Base-by-base conservation (phyloP, 352 stramenopile species). In the Phytophthora megakarya region DNA sequence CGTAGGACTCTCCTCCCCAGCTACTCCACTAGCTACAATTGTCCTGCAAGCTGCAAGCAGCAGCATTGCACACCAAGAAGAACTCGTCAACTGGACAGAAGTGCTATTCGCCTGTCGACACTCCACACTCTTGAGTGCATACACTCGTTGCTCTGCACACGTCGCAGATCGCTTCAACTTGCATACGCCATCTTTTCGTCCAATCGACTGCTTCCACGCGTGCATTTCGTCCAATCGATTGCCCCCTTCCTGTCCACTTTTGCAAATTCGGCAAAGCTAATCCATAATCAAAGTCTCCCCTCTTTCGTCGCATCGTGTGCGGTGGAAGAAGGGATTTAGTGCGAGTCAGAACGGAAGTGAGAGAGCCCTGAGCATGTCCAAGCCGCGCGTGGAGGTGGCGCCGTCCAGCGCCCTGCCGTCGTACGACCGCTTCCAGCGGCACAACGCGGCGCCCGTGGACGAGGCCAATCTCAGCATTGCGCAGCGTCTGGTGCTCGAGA, bases 401-500 rank as follows among this genome's bases (percentile, higher is more conserved):
- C 61, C 78, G 25, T 86, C 88, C 61, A 88, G 81, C 53, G 79
- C 75, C 53, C 65, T 96, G 73, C 88, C 88, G 49, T 79, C 84
- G 26, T 88, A 95, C 70, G 80, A 90, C 48, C 81, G 80, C 16
- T 96, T 96, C 75, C 80, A 89, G 72, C 73, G 82, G 25, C 72
- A 84, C 44, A 75, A 72, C 32, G 75, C 76, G 38, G 59, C 61
- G 26, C 81, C 80, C 26, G 76, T 93, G 50, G 78, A 95, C 55
- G 52, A 85, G 43, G 68, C 70, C 26, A 78, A 70, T 43, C 66
- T 95, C 26, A 92, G 81, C 70, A 81, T 92, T 65, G 72, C 80
- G 26, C 88, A 96, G 74, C 86, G 85, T 0, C 82, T 96, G 39
- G 86, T 95, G 65, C 70, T 93, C 16, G 88, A 94, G 73, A 94